These are phyloP conservation scores for Radiomyces spectabilis DNA, from an alignment of 192 early-diverging fungal genomes.

Conservation along the genomic window DNA sequence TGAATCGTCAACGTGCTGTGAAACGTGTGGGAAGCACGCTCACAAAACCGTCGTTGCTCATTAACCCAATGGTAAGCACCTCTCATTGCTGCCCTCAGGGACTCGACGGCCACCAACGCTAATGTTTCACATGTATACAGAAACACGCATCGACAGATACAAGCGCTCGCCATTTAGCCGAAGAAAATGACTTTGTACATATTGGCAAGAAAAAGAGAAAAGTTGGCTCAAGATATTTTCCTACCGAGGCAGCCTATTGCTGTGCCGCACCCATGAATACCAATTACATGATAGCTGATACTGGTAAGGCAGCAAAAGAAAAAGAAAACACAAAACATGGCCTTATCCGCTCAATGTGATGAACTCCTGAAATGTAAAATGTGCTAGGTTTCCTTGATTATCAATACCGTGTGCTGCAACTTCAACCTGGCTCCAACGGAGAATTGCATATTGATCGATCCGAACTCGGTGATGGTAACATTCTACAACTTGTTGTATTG, in stretches of 20 bases:
- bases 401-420: background rate
- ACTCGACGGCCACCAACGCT: too few relatives aligned
- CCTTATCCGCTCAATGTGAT: too few relatives aligned
- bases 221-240: too few relatives aligned
- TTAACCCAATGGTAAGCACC: conserved; percentile 38
- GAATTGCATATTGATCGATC: conserved; percentile 3
- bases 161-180: background rate
- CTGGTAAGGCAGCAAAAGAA: background rate
- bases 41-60: conserved; percentile 31
- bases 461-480: conserved; percentile 11
- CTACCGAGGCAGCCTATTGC: too few relatives aligned
- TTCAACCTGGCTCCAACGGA: background rate
- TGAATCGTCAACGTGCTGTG: conserved; percentile 30
- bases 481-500: conserved; percentile 11
- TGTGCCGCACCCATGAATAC: too few relatives aligned
- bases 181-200: background rate
- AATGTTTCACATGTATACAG: too few relatives aligned
- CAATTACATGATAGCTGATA: too few relatives aligned
- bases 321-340: too few relatives aligned
- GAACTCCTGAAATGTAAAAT: too few relatives aligned
- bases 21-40: conserved; percentile 37
- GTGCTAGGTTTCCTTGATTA: background rate
- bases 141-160: background rate
- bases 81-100: too few relatives aligned
- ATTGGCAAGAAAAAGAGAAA: background rate